These are phyloP conservation scores for Ophiostoma himal-ulmi DNA, from an alignment of 2,329 filamentous ascomycete species.

Conservation along the genomic window DNA sequence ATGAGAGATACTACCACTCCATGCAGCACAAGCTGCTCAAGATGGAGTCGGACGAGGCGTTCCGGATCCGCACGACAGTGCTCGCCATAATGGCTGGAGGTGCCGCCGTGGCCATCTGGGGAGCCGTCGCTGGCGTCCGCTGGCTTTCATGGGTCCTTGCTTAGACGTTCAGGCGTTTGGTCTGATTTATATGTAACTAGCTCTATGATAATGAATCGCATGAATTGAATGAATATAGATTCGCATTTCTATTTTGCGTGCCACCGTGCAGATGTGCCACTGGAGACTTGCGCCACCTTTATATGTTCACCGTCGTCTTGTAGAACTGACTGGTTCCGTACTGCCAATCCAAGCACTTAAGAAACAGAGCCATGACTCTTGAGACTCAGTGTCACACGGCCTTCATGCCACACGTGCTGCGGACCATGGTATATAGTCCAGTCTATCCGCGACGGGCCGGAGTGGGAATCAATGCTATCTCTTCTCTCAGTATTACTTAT, in stretches of 20 bases:
- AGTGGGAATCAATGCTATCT: background rate
- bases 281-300: background rate
- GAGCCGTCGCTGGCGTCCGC: slow-evolving; percentile 27
- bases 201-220: background rate
- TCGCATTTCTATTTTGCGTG: background rate
- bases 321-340: background rate
- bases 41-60: slow-evolving; percentile 58
- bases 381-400: background rate
- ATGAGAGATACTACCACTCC: slow-evolving; percentile 44
- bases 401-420: background rate
- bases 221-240: background rate
- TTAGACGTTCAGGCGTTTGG: background rate
- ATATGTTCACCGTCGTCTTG: background rate
- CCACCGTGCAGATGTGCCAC: background rate
- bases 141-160: slow-evolving; percentile 22
- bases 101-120: slow-evolving; percentile 32
- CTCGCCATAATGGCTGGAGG: slow-evolving; percentile 44
- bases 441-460: background rate
- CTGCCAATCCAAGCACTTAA: background rate
- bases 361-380: background rate
- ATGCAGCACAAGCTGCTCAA: slow-evolving; percentile 56
- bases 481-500: background rate
- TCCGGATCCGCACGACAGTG: slow-evolving; percentile 53
- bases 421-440: background rate
- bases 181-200: background rate